Evolutionary conservation across 768 basidiomycete species (phyloP).

Genomic region (Tricholoma furcatifolium): DNA sequence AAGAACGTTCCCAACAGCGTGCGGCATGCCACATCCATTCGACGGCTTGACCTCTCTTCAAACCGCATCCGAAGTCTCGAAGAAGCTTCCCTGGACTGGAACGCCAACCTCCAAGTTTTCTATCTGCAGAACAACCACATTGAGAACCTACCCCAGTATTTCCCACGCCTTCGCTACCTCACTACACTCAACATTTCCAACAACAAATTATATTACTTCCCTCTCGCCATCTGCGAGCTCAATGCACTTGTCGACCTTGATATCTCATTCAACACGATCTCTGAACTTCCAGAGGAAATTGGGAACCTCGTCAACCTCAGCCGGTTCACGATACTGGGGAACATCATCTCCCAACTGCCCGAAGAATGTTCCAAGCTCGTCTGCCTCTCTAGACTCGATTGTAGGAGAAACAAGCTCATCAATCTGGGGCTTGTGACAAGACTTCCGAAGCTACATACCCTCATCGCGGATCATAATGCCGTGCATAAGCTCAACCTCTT

Average conservation of each 20-base stretch:
- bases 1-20: slow-evolving; percentile 89
- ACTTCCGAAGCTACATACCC: slow-evolving; percentile 64
- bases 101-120: slow-evolving; percentile 65
- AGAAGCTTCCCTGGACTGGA: slow-evolving; percentile 78
- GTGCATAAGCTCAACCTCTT: slow-evolving; percentile 80
- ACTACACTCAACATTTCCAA: slow-evolving; percentile 90
- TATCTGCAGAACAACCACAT: slow-evolving; percentile 90
- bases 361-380: slow-evolving; percentile 52
- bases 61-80: slow-evolving; percentile 91
- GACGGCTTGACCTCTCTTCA: slow-evolving; percentile 83
- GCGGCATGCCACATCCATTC: slow-evolving; percentile 68
- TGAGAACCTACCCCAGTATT: slow-evolving; percentile 82
- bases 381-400: slow-evolving; percentile 73
- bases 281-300: slow-evolving; percentile 77
- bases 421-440: slow-evolving; percentile 70
- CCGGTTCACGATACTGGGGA: slow-evolving; percentile 80
- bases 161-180: slow-evolving; percentile 70
- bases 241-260: slow-evolving; percentile 78
- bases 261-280: slow-evolving; percentile 90
- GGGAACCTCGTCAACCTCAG: slow-evolving; percentile 68
- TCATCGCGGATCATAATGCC: slow-evolving; percentile 84
- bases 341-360: slow-evolving; percentile 74
- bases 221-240: slow-evolving; percentile 72
- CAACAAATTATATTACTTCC: slow-evolving; percentile 84
- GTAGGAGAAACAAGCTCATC: slow-evolving; percentile 78